Evolutionary conservation across 768 basidiomycete genomes (phyloP), one percentile per base, ranked within the genome.

Genomic region (Tylopilus vinaceipallidus): DNA sequence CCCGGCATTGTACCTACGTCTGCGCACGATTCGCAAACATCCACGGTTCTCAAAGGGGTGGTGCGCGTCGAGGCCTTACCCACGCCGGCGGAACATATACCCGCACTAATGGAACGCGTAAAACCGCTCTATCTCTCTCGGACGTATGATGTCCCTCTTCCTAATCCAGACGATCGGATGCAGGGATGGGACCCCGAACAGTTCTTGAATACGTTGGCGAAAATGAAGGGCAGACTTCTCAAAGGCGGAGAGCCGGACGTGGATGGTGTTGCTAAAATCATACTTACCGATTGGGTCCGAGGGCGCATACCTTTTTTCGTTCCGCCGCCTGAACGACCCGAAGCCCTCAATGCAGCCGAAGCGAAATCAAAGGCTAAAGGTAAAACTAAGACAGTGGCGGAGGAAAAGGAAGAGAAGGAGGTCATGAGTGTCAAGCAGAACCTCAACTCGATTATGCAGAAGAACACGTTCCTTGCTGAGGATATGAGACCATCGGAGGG

Each of bases 271-370:
- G 88, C 95, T 26, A 98, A 95, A 74, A 95, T 99, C 66, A 74
- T 98, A 40, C 71, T 99, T 62, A 91, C 86, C 66, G 97, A 98
- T 67, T 98, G 95, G 95, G 93, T 98, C 50, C 77, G 97, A 39
- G 97, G 95, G 8, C 87, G 92, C 59, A 95, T 99, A 62, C 97
- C 97, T 17, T 99, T 85, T 77, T 99, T 98, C 62, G 94, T 93
- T 32, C 66, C 87, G 12, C 97, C 97, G 13, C 95, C 95, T 47
- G 92, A 91, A 65, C 74, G 89, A 49, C 65, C 88, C 9, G 83
- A 84, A 55, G 85, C 82, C 57, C 70, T 87, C 49, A 88, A 88
- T 61, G 74, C 72, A 60, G 73, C 72, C 12, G 87, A 86, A 71
- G 69, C 68, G 36, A 72, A 66, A 38, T 61, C 47, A n/a, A 73